phyloP scores from a whole-genome alignment of 345 rosid genomes.

The Eucalyptus viminalis region DNA sequence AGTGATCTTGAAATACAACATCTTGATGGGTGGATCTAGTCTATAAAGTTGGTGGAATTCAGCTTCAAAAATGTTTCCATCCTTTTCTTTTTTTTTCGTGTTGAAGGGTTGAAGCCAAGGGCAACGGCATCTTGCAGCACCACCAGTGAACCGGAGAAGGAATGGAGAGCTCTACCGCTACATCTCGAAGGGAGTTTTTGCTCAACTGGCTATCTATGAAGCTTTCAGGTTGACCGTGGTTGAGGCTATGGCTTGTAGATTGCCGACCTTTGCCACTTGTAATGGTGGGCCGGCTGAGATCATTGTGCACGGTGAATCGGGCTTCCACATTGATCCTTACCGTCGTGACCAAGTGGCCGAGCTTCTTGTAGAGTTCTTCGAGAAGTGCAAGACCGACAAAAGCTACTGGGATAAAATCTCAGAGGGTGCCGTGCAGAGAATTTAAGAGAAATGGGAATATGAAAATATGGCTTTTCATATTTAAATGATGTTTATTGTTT shows the following conservation, averaged over 20 bases:
- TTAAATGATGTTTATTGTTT: background rate
- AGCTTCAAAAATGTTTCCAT: no score
- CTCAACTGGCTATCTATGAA: slow-evolving; percentile 74
- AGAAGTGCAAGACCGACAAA: slow-evolving; percentile 51
- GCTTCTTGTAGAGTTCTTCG: slow-evolving; percentile 56
- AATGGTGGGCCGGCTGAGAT: slow-evolving; percentile 76
- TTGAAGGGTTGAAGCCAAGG: no score
- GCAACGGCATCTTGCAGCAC: no score
- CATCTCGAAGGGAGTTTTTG: slow-evolving; percentile 57
- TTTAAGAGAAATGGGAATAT: slow-evolving; percentile 53
- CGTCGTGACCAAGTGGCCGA: slow-evolving; percentile 67
- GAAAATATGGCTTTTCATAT: background rate
- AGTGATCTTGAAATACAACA: background rate
- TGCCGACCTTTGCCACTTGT: no score
- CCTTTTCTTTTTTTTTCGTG: rapidly evolving
- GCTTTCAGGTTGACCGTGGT: slow-evolving; percentile 75
- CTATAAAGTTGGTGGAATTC: no score
- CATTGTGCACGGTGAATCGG: slow-evolving; percentile 64
- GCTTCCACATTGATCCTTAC: slow-evolving; percentile 85
- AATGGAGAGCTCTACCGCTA: slow-evolving; percentile 68
- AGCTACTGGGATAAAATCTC: slow-evolving; percentile 60
- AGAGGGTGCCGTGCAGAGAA: slow-evolving; percentile 53
- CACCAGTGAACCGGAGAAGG: slow-evolving; percentile 46
- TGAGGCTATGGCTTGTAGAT: slow-evolving; percentile 17
- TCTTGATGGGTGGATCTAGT: background rate